Evolutionary conservation across 2,329 filamentous ascomycete species (phyloP), one percentile per base, ranked within the genome.

Genomic region (Fusarium avenaceum): DNA sequence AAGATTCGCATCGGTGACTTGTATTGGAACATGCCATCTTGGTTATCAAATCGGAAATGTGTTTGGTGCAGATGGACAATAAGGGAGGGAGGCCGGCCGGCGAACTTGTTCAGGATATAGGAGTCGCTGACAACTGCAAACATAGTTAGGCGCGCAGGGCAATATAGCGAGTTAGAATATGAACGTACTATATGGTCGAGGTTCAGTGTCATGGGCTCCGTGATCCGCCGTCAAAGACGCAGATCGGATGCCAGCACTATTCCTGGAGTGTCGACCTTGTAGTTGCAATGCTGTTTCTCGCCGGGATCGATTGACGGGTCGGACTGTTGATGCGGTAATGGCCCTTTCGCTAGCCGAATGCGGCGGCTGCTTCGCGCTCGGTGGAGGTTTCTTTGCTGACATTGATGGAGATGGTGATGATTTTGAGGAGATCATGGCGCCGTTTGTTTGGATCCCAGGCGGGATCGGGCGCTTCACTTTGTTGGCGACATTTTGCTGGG

Each of bases 1-100:
- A 90, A 86, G 19, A 92, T 80, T 72, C 87, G 89, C 94, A 98
- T 97, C 24, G 96, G 94, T 20, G 94, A 97, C 74, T 93, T 92
- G 79, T 98, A 98, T 7, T 88, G 86, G 73, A 97, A 97, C 76
- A 92, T 95, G 75, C 94, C 92, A 78, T 97, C 94, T 79, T 97
- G 95, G 73, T 94, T 89, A 72, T 98, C 95, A 80, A 99, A 97
- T 59, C 92, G 89, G 76, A 97, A 98, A 79, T 97, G 91, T 6
- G 87, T 93, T 11, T 89, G 86, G 76, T 97, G 90, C 32, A 99
- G 83, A 77, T 97, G 94, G 24, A 99, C 84, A 50, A 95, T 89
- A 24, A 99, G 83, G 6, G 95, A 98, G 0, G 96, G 94, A 10
- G 90, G 88, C 50, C 85, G 85, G 84, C 93, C 74, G 80, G 85